phyloP scores from a whole-genome alignment of 306 rosid species.

The Chamaecrista fasciculata region DNA sequence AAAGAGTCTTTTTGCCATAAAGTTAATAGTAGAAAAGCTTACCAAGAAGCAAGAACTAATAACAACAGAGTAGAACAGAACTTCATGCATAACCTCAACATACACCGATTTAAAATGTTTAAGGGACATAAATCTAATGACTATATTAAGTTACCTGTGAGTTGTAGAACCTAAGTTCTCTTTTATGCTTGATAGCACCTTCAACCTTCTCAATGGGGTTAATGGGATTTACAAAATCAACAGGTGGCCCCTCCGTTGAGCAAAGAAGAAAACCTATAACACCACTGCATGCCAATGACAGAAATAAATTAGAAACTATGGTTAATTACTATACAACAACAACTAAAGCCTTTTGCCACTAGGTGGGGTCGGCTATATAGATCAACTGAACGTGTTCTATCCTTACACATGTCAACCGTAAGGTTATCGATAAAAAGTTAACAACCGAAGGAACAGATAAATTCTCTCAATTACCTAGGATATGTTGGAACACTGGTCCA shows the following conservation, averaged over 20 bases:
- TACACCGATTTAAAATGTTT: too few relatives aligned
- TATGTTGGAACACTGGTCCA: slow-evolving; percentile 78
- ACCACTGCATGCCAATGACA: slow-evolving; percentile 55
- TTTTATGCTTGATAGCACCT: slow-evolving; percentile 64
- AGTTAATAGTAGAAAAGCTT: slow-evolving; percentile 5
- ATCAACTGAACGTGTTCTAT: too few relatives aligned
- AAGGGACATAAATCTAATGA: background rate
- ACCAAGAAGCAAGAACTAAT: too few relatives aligned
- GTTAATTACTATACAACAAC: too few relatives aligned
- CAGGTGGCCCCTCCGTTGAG: slow-evolving; percentile 79
- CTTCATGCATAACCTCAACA: background rate
- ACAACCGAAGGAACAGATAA: too few relatives aligned
- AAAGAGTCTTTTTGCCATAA: too few relatives aligned
- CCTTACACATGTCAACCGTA: too few relatives aligned
- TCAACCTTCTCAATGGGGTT: slow-evolving; percentile 81
- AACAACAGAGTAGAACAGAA: background rate
- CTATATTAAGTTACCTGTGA: slow-evolving; percentile 56
- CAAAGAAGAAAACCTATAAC: slow-evolving; percentile 86
- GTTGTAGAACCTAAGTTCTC: slow-evolving; percentile 82
- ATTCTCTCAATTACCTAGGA: slow-evolving; percentile 77
- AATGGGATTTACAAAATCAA: slow-evolving; percentile 77
- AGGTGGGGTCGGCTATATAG: too few relatives aligned
- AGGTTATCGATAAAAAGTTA: too few relatives aligned
- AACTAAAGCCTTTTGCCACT: too few relatives aligned
- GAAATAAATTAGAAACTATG: slow-evolving; percentile 2